Percentiles rank a stretch among this genome's conserved stretches.
These are phyloP conservation scores for Colletotrichum lupini DNA, from an alignment of 2,329 filamentous ascomycete genomes.

Conservation along the genomic window DNA sequence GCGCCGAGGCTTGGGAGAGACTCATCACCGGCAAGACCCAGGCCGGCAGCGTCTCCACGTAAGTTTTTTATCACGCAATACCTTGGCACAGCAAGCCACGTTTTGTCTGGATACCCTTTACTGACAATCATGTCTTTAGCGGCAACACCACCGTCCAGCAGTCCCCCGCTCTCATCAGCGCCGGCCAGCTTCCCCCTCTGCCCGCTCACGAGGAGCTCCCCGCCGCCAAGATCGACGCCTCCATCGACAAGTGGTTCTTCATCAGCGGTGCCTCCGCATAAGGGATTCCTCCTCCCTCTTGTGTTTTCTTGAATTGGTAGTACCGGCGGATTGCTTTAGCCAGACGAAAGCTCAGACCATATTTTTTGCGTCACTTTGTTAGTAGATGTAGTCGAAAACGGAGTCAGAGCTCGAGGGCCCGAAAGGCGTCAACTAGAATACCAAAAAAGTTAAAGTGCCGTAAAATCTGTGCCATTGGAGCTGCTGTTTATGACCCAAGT, in stretches of 20 bases:
- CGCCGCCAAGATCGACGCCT: conserved; percentile 91
- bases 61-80: conserved; percentile 54
- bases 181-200: conserved; percentile 79
- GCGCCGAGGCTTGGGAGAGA: conserved; percentile 96
- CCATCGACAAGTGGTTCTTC: conserved; percentile 99
- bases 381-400: conserved; percentile 10
- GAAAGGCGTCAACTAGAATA: conserved; percentile 16
- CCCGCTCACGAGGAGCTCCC: conserved; percentile 82
- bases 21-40: conserved; percentile 90
- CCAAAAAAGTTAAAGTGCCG: conserved; percentile 27
- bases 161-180: conserved; percentile 78
- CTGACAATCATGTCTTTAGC: conserved; percentile 59
- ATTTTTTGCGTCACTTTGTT: conserved; percentile 1
- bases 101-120: conserved; percentile 24
- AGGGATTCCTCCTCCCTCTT: conserved; percentile 37
- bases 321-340: not conserved
- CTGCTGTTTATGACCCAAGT: not conserved
- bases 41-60: conserved; percentile 83
- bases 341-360: not conserved
- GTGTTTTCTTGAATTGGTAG: not conserved
- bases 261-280: conserved; percentile 95
- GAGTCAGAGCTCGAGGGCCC: not conserved
- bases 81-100: conserved; percentile 25
- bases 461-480: not conserved
- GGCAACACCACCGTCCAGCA: conserved; percentile 82